Evolutionary conservation across 495 filamentous ascomycete genomes (phyloP).

Genomic region (Usnea hakonensis): DNA sequence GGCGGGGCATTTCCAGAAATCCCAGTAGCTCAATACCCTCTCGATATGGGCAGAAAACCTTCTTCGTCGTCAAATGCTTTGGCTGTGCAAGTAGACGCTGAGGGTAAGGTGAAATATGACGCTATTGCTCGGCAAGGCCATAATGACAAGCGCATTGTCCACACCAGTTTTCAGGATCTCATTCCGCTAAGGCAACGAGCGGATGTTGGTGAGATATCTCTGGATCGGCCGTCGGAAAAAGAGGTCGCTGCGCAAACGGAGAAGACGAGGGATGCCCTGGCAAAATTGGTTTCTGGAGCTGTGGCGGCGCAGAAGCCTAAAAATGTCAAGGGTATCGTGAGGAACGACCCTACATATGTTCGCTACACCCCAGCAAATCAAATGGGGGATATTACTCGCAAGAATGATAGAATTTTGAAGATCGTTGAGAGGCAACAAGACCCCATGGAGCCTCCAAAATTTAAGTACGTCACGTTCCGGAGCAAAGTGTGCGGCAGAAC

Average conservation of each 20-base stretch:
- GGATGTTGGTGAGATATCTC: conserved; percentile 85
- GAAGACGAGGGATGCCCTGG: conserved; percentile 78
- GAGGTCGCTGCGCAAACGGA: conserved; percentile 75
- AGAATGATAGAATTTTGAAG: conserved; percentile 96
- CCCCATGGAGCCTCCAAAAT: conserved; percentile 97
- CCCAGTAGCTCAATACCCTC: conserved; percentile 86
- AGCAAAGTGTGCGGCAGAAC: background rate
- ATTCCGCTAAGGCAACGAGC: conserved; percentile 91
- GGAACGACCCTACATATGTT: conserved; percentile 85
- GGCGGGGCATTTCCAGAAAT: conserved; percentile 96
- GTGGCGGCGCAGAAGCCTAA: conserved; percentile 93
- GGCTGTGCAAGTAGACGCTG: conserved; percentile 78
- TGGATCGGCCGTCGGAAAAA: conserved; percentile 79
- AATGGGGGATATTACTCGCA: conserved; percentile 83
- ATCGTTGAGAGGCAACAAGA: conserved; percentile 92
- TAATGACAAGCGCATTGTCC: conserved; percentile 71
- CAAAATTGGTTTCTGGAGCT: conserved; percentile 72
- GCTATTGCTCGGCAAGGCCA: conserved; percentile 92
- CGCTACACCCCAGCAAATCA: conserved; percentile 93
- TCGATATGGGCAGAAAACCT: conserved; percentile 83
- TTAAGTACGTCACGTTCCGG: conserved; percentile 45
- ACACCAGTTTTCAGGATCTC: conserved; percentile 92
- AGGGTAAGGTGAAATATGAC: conserved; percentile 93
- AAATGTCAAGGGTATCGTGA: conserved; percentile 69
- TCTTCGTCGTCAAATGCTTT: conserved; percentile 75